A percentile compares a stretch with the other conserved stretches of the same genome.
phyloP scores from a whole-genome alignment of 1,284 basidiomycete species.

The Stygiomarasmius scandens region DNA sequence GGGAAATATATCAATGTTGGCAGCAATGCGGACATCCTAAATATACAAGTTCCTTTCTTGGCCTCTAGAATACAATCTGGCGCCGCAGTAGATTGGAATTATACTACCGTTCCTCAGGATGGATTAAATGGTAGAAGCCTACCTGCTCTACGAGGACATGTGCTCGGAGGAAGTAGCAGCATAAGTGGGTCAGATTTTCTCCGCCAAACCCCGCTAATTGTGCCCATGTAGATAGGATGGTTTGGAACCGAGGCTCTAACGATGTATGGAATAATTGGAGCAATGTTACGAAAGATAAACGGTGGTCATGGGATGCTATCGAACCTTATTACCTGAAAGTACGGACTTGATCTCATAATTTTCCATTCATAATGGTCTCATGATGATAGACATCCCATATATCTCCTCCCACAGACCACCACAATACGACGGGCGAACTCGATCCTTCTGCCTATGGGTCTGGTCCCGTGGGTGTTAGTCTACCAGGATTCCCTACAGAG shows the following conservation, averaged over 20 bases:
- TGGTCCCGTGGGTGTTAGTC: not conserved
- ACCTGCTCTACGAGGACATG: constrained; percentile 18
- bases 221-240: constrained; percentile 24
- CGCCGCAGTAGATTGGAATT: constrained; percentile 10
- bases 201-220: not conserved
- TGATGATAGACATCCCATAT: constrained; percentile 2
- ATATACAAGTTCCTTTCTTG: not conserved
- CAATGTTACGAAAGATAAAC: constrained; percentile 25
- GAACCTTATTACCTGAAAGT: constrained; percentile 25
- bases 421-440: constrained; percentile 17
- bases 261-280: constrained; percentile 32
- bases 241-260: constrained; percentile 30
- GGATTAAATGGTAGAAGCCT: constrained; percentile 13
- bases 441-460: not conserved
- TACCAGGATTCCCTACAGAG: constrained; percentile 1
- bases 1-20: not conserved
- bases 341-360: not conserved
- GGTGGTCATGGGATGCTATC: constrained; percentile 32
- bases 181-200: constrained; percentile 12
- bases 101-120: constrained; percentile 8
- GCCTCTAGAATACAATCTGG: not conserved
- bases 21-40: not conserved
- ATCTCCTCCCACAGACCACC: constrained; percentile 13
- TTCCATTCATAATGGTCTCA: not conserved
- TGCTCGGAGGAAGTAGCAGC: constrained; percentile 22